Percentiles rank a stretch among this genome's conserved stretches.
Evolutionary conservation across 2,329 filamentous ascomycete genomes (phyloP).

Genomic region (Pseudogymnoascus sp.): DNA sequence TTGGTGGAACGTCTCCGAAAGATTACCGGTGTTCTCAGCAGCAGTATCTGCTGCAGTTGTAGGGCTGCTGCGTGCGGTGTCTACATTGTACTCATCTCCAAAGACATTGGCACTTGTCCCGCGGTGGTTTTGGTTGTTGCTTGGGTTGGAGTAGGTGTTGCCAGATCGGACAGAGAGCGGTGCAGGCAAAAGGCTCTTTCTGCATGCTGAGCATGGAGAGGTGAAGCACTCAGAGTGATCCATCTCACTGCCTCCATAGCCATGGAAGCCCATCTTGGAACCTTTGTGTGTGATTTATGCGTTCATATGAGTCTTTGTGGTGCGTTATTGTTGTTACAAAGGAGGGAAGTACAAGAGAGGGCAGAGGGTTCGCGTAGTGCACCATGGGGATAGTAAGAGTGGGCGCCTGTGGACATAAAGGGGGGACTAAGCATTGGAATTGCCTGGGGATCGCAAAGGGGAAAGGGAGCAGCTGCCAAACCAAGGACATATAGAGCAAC

Average conservation of each 20-base stretch:
- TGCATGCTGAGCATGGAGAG: background rate
- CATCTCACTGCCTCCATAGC: background rate
- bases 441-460: background rate
- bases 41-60: background rate
- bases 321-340: background rate
- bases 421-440: background rate
- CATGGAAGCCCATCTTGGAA: constrained; percentile 1
- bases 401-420: constrained; percentile 1
- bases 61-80: background rate
- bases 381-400: background rate
- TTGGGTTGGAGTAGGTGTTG: background rate
- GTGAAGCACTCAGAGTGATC: background rate
- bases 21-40: background rate
- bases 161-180: background rate
- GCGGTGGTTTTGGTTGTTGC: background rate
- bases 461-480: background rate
- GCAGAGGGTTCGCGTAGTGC: background rate
- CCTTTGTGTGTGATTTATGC: background rate
- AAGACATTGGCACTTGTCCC: background rate
- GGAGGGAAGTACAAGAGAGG: background rate
- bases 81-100: background rate
- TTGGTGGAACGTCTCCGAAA: background rate
- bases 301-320: background rate
- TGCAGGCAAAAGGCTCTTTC: background rate
- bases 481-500: background rate